phyloP scores from a whole-genome alignment of 2,329 filamentous ascomycete species.

The Cordyceps sp. region DNA sequence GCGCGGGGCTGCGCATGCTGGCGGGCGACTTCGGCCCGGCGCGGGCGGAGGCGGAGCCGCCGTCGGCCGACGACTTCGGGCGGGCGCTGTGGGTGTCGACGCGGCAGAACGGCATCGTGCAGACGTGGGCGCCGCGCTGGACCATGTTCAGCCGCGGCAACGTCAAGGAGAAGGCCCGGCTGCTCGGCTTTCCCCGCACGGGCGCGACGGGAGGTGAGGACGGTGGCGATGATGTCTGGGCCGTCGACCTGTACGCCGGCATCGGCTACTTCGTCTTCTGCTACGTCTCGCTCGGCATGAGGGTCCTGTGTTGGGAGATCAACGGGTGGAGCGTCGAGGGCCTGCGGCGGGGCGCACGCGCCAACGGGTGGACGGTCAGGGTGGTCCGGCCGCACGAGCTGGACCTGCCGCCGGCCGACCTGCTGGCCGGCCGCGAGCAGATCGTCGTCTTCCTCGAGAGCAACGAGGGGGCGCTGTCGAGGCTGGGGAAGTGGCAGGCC shows the following conservation, averaged over 20 bases:
- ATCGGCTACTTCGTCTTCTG: conserved; percentile 91
- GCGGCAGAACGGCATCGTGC: conserved; percentile 61
- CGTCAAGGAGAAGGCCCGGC: conserved; percentile 68
- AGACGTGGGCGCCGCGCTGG: conserved; percentile 77
- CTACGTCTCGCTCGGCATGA: conserved; percentile 55
- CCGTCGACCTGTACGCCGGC: conserved; percentile 76
- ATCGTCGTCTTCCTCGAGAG: conserved; percentile 56
- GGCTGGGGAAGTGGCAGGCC: conserved; percentile 20
- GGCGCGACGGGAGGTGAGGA: background rate
- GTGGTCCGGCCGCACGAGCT: conserved; percentile 30
- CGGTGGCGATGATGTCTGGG: conserved; percentile 20
- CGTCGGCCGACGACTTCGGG: conserved; percentile 37
- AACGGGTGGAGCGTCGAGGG: conserved; percentile 83
- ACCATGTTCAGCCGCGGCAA: conserved; percentile 95
- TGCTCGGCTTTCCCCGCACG: conserved; percentile 33
- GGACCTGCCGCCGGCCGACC: conserved; percentile 16
- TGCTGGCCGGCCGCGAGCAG: conserved; percentile 26
- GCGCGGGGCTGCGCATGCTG: conserved; percentile 46
- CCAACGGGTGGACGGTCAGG: conserved; percentile 47
- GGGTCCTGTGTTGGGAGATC: conserved; percentile 76
- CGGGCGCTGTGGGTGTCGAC: conserved; percentile 64
- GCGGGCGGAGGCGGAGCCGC: conserved; percentile 6
- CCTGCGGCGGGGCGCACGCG: conserved; percentile 54
- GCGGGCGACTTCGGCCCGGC: conserved; percentile 57
- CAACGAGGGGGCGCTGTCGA: conserved; percentile 35